Conservation (phyloP, 441 rosid genomes). For the Breynia disticha region DNA sequence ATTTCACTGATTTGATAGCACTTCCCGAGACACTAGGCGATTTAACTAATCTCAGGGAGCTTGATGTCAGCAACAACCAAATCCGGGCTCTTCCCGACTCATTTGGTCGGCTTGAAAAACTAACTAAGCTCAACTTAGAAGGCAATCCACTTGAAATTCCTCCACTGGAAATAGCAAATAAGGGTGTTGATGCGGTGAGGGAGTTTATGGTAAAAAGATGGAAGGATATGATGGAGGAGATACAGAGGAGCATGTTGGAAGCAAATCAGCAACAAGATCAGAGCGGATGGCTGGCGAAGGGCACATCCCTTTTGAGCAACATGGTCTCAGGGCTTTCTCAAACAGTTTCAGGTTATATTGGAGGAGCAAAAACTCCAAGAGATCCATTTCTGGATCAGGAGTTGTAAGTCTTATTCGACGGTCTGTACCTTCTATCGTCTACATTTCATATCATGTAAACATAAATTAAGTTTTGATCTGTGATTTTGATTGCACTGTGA, state of each 20-base stretch:
- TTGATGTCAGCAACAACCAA: conserved; percentile 82
- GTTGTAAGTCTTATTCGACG: conserved; percentile 23
- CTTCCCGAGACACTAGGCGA: conserved; percentile 71
- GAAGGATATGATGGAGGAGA: conserved; percentile 40
- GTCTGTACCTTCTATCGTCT: not conserved
- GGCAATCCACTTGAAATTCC: conserved; percentile 70
- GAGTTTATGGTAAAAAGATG: conserved; percentile 59
- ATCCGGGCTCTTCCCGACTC: conserved; percentile 60
- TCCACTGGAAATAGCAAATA: conserved; percentile 41
- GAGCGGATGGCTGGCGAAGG: conserved; percentile 54
- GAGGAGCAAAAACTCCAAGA: conserved; percentile 28
- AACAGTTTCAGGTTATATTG: conserved; percentile 36
- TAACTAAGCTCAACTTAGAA: conserved; percentile 51
- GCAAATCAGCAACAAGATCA: conserved; percentile 30
- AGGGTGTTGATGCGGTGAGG: conserved; percentile 60
- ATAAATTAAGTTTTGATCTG: too few relatives aligned
- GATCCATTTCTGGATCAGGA: conserved; percentile 53
- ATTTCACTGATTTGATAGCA: conserved; percentile 59
- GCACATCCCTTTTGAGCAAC: conserved; percentile 46
- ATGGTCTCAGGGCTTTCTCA: conserved; percentile 34
- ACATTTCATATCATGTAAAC: too few relatives aligned
- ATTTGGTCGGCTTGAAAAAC: conserved; percentile 59
- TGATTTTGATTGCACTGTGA: too few relatives aligned
- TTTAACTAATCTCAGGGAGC: conserved; percentile 60
- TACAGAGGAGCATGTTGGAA: conserved; percentile 27